Evolutionary conservation across 1,284 basidiomycete species (phyloP), one percentile per base, ranked within the genome.

Genomic region (Fomitopsis palustris): DNA sequence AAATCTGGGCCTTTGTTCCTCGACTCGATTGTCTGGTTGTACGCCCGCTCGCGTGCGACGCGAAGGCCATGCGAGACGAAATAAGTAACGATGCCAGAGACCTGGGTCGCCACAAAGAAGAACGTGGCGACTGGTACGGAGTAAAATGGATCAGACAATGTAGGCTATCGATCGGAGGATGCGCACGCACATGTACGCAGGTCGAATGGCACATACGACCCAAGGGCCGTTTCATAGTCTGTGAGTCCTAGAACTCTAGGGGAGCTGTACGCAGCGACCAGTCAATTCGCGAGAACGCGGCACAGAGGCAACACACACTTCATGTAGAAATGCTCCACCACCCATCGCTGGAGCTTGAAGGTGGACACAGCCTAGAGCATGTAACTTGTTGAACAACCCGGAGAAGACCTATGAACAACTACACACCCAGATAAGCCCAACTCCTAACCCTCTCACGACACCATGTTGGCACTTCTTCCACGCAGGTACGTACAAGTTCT

Each of bases 1-100:
- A 95, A 95, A n/a, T 90, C 86, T 0, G 80, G 74, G 0, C 85
- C 84, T 68, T 95, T 95, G 8, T 87, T 86, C 1, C 93, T 82
- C 1, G 91, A 94, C 19, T 79, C 74, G 29, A 95, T 84, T 0
- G 93, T 95, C 67, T 94, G 86, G 33, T 86, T 84, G 82, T 82
- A 92, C n/a, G 84, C 92, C 9, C 90, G 81, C 39, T 87, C 84
- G 2, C 89, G 82, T 0, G 92, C 88, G 55, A 93, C 81, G 31
- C 84, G 82, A 55, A 95, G 85, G 72, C 94, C 94, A 41, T 85
- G 69, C 17, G 68, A 70, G 54, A 95, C 81, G 75, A 95, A 95
- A 77, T 90, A 95, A 7, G 78, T 80, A 55, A 95, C 78, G 59
- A 96, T 88, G 29, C 74, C 73, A 0, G 88, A 88, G 37, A 92